These are phyloP conservation scores for Capsella rubella DNA, from an alignment of 441 rosid genomes.

Conservation along the genomic window DNA sequence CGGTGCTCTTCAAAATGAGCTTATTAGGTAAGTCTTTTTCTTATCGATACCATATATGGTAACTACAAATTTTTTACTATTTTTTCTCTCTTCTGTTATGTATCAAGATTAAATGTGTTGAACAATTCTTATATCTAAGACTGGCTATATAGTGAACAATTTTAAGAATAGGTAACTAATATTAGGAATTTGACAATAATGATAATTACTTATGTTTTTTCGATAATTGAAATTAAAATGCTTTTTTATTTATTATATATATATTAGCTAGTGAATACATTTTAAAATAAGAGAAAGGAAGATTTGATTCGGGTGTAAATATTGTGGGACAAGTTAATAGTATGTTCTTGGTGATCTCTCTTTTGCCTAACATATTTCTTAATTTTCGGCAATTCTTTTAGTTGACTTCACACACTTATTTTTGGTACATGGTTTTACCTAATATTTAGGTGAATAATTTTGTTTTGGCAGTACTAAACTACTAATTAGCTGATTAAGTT, in stretches of 20 bases:
- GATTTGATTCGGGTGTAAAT: neutral
- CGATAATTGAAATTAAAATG: neutral
- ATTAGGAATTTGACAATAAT: neutral
- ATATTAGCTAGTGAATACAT: neutral
- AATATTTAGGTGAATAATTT: neutral
- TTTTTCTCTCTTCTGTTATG: neutral
- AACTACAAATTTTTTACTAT: neutral
- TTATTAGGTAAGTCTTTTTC: slow-evolving; percentile 52
- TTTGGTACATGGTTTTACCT: slow-evolving; percentile 16
- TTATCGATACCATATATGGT: neutral
- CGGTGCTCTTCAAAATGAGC: slow-evolving; percentile 63
- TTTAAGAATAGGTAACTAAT: neutral
- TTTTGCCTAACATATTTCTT: slow-evolving; percentile 14
- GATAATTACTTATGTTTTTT: neutral
- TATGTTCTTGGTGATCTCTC: slow-evolving; percentile 29
- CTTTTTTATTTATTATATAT: too few species aligned
- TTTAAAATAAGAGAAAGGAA: neutral
- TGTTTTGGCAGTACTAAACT: neutral
- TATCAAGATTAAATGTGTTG: neutral
- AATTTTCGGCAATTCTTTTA: neutral
- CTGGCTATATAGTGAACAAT: neutral
- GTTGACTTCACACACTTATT: neutral
- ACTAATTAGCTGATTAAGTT: slow-evolving; percentile 11
- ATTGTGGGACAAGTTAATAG: slow-evolving; percentile 11
- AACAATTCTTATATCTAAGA: neutral